Percentiles rank a stretch among this genome's conserved stretches.
Conservation (phyloP, 768 basidiomycete species). For the Tulasnella sp. region DNA sequence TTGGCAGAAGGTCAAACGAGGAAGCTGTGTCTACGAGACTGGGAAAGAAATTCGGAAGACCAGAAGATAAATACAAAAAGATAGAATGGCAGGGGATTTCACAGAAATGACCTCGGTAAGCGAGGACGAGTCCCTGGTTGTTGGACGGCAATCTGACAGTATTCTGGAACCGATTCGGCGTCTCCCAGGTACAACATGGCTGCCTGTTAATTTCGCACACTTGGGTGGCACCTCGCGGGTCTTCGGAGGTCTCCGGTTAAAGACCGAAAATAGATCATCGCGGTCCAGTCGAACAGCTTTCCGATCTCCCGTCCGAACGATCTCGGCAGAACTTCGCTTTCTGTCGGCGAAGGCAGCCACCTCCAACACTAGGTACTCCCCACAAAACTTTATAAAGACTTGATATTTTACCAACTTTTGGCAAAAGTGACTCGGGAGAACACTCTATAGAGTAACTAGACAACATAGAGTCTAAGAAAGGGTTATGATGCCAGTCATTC, state of each 20-base stretch:
- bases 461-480: neutral
- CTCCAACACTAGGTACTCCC: neutral
- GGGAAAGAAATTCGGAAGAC: constrained; percentile 17
- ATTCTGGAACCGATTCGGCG: neutral
- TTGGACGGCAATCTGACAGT: neutral
- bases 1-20: constrained; percentile 1
- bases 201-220: neutral
- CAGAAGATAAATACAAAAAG: neutral
- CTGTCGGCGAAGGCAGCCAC: neutral
- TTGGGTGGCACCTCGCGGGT: neutral
- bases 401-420: neutral
- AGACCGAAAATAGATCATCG: neutral
- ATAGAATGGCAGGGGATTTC: neutral
- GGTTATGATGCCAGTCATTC: neutral
- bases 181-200: neutral
- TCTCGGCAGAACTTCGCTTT: neutral
- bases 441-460: neutral
- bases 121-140: constrained; percentile 15
- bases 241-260: neutral
- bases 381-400: neutral
- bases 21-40: constrained; percentile 27
- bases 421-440: neutral
- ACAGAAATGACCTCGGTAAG: neutral
- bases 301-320: neutral
- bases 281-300: neutral